phyloP scores from a whole-genome alignment of 2,329 filamentous ascomycete species.

The Fusarium nematophilum region DNA sequence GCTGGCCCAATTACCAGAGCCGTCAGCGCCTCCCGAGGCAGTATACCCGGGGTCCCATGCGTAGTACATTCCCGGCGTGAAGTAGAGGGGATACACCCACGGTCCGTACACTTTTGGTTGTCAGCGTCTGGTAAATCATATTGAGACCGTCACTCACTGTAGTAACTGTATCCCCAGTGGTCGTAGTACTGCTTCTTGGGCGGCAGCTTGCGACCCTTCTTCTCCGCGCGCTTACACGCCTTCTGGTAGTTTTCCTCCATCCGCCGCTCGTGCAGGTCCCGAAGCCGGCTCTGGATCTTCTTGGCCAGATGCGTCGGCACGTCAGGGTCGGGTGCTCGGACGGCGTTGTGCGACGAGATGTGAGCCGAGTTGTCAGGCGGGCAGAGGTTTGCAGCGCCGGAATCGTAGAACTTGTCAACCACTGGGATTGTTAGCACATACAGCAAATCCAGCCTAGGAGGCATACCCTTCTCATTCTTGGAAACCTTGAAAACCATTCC shows the following conservation, averaged over 20 bases:
- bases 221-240: slow-evolving; percentile 61
- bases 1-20: slow-evolving; percentile 50
- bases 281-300: slow-evolving; percentile 20
- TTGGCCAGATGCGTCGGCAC: too few relatives aligned
- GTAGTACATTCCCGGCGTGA: slow-evolving; percentile 59
- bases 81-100: slow-evolving; percentile 56
- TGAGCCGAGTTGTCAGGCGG: slow-evolving; percentile 71
- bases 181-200: slow-evolving; percentile 61
- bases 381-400: slow-evolving; percentile 61
- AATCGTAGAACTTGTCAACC: slow-evolving; percentile 58
- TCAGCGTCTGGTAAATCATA: neutral
- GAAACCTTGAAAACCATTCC: slow-evolving; percentile 59
- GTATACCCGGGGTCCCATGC: slow-evolving; percentile 54
- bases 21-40: slow-evolving; percentile 43
- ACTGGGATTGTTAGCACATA: slow-evolving; percentile 19
- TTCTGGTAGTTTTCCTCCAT: slow-evolving; percentile 68
- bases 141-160: slow-evolving; percentile 41
- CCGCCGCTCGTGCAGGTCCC: slow-evolving; percentile 40
- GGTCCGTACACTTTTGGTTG: slow-evolving; percentile 57
- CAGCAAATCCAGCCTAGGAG: neutral
- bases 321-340: slow-evolving; percentile 50
- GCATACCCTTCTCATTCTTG: slow-evolving; percentile 56
- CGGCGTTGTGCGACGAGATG: slow-evolving; percentile 79
- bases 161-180: slow-evolving; percentile 66
- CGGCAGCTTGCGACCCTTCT: slow-evolving; percentile 61